Base-by-base conservation (phyloP, 78 protist genomes). In the Neovahlkampfia damariscottae region DNA sequence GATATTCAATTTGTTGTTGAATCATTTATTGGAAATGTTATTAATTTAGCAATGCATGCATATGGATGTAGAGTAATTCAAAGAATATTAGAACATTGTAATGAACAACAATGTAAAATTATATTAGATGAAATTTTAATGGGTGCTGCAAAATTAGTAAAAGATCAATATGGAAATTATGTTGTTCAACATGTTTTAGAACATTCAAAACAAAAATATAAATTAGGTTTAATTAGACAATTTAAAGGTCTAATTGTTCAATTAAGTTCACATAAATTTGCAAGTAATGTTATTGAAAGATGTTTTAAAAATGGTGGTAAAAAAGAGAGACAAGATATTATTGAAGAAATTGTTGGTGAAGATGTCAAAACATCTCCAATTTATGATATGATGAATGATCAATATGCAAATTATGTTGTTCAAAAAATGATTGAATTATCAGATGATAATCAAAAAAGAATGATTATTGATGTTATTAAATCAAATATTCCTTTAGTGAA, bases 11-110 rank as follows among this genome's bases (percentile, higher is more conserved):
- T 93, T 70, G 84, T 95, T 59, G 84, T 96, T 10, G 92, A 90
- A 40, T 32, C 89, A 3, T 90, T 96, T 74, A 41, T 37, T 30
- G 93, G 92, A 6, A 78, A 39, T 62, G 84, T 78, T 30, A 9
- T 1, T 5, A 38, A 8, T 32, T 82, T 93, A 74, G 95, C 97
- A 8, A 81, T 82, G 35, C 99, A 96, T 69, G 89, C 96, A 28
- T 96, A 96, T 78, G 99, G 99, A 41, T 96, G 99, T 84, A 87
- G 99, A n/a, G 99, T 96, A 34, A 91, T 96, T 50, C 99, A 96
- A 81, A 87, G 99, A 71, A 85, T 96, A 30, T 76, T 96, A 35
- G 96, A 94, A 77, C 89, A 93, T 81, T 83, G 96, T 72, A 30
- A 27, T 19, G 84, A 72, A 29, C 40, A 75, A 2, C 92, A 88